Evolutionary conservation across 2,329 filamentous ascomycete genomes (phyloP).

Genomic region (Epichloe sibirici): DNA sequence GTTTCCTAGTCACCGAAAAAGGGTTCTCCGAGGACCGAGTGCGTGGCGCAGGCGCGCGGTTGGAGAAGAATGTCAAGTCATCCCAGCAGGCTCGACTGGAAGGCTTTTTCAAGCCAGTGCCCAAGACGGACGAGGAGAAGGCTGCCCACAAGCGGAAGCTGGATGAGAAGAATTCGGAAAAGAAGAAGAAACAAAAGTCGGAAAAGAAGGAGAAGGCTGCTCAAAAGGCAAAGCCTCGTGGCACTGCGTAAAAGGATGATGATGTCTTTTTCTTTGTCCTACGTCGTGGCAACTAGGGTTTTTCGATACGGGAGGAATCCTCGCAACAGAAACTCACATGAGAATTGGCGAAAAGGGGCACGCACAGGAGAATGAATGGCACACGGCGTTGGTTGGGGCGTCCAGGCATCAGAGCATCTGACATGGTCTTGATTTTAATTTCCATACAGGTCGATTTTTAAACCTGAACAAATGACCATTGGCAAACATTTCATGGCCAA

Average conservation of each 20-base stretch:
- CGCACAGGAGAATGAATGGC: too few species aligned
- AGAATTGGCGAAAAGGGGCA: too few species aligned
- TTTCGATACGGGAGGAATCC: too few species aligned
- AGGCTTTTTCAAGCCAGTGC: slow-evolving; percentile 90
- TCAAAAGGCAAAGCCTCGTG: slow-evolving; percentile 74
- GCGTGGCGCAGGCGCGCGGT: slow-evolving; percentile 58
- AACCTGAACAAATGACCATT: too few species aligned
- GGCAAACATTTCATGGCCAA: too few species aligned
- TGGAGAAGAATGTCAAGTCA: slow-evolving; percentile 84
- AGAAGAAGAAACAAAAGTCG: slow-evolving; percentile 90
- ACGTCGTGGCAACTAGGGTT: too few species aligned
- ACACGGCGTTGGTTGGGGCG: too few species aligned
- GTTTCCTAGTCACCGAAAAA: slow-evolving; percentile 87
- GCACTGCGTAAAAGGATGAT: slow-evolving; percentile 28
- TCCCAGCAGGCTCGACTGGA: slow-evolving; percentile 85
- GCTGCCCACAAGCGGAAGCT: slow-evolving; percentile 81
- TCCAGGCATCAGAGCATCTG: too few species aligned
- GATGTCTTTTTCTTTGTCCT: neutral
- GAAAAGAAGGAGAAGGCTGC: slow-evolving; percentile 94
- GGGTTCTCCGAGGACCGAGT: slow-evolving; percentile 95
- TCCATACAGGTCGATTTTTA: too few species aligned
- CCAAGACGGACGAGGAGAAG: slow-evolving; percentile 80
- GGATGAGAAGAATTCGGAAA: slow-evolving; percentile 80
- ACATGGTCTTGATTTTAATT: too few species aligned
- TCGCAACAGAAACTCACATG: too few species aligned